Conservation (phyloP, 768 basidiomycete genomes). For the Kwoniella mangroviensis region DNA sequence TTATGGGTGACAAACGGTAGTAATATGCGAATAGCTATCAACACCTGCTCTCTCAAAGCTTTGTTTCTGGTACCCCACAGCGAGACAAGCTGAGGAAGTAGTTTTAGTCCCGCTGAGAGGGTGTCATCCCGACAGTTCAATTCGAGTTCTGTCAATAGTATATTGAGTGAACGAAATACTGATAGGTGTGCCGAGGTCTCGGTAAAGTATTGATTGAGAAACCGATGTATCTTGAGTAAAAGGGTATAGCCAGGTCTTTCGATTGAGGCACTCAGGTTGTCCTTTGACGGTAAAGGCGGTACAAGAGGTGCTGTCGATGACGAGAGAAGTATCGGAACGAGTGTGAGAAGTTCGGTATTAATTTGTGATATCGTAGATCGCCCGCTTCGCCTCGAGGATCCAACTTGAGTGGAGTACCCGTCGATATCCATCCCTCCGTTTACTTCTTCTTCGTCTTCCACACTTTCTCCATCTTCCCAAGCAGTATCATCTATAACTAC, state of each 20-base stretch:
- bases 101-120: slow-evolving; percentile 65
- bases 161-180: slow-evolving; percentile 71
- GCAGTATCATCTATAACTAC: slow-evolving; percentile 56
- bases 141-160: slow-evolving; percentile 74
- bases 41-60: slow-evolving; percentile 74
- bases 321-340: slow-evolving; percentile 58
- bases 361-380: slow-evolving; percentile 59
- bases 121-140: slow-evolving; percentile 72
- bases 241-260: slow-evolving; percentile 58
- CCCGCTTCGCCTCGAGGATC: slow-evolving; percentile 33
- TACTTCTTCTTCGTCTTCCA: slow-evolving; percentile 33
- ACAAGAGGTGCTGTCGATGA: slow-evolving; percentile 69
- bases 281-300: slow-evolving; percentile 56
- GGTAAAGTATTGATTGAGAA: slow-evolving; percentile 69
- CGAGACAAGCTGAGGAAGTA: slow-evolving; percentile 70
- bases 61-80: slow-evolving; percentile 82
- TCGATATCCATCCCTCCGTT: slow-evolving; percentile 20
- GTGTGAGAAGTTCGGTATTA: slow-evolving; percentile 72
- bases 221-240: slow-evolving; percentile 66
- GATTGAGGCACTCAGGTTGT: slow-evolving; percentile 9
- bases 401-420: slow-evolving; percentile 15
- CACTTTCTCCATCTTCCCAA: slow-evolving; percentile 50
- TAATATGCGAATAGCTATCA: slow-evolving; percentile 72
- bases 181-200: slow-evolving; percentile 82
- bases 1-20: slow-evolving; percentile 70